Evolutionary conservation across 352 stramenopile genomes (phyloP), one percentile per base, ranked within the genome.

Genomic region (Pythium insidiosum): DNA sequence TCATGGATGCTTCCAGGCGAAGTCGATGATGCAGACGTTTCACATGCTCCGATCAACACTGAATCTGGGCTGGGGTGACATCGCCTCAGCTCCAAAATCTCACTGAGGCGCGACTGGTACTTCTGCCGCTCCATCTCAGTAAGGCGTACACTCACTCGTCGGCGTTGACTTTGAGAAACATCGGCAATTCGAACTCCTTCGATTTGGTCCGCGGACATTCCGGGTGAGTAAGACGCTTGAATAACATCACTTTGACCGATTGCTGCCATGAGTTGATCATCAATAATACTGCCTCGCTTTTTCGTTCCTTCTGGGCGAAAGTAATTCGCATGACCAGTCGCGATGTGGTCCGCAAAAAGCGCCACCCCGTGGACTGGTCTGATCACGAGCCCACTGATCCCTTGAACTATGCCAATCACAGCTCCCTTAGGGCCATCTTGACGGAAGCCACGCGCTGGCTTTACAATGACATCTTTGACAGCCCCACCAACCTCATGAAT

Each of bases 341-440:
- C 73, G 22, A 89, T 47, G 38, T 84, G 71, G 33, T 86, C 72
- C 1, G 73, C 72, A 53, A 89, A 81, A 9, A 84, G 49, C 1
- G 67, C 67, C 0, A 64, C 73, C 3, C 76, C 76, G 18, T 80
- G 50, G 15, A 87, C 51, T 2, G 73, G 76, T 22, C 60, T 63
- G 23, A 81, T 71, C 26, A 86, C 50, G 4, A 89, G 43, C 4
- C 63, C 62, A 2, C 37, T 41, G 7, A 84, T 20, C 3, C 73
- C 76, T 40, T 84, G 84, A 9, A 58, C 67, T 1, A 86, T 20
- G 0, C 76, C 76, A 18, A 84, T 69, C 1, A 79, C 62, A 33
- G 76, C 76, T 11, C 76, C 76, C 18, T 69, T 71, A 4, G 72
- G 56, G 5, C 76, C 76, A 40, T 78, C 67, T 39, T 82, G 65